Evolutionary conservation across 2,329 filamentous ascomycete species (phyloP), one percentile per base, ranked within the genome.

Genomic region (Falciphora oryzae): DNA sequence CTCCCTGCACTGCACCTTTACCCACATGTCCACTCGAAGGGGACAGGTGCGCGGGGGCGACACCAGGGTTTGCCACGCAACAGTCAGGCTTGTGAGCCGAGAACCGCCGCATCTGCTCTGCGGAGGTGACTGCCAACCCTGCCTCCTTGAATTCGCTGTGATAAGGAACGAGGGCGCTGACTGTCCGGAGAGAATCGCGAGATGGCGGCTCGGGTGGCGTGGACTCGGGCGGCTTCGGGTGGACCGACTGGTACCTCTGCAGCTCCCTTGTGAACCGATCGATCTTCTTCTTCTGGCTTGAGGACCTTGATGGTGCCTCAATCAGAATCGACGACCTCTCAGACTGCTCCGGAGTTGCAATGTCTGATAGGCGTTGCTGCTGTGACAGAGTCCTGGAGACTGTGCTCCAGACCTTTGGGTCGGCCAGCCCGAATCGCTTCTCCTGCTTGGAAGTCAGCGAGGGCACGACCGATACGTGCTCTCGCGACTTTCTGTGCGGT

Each of bases 81-180:
- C 22, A 53, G 7, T 25, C 44, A 11, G 44, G 22, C 44, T 8
- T 53, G 22, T 10, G 18, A 18, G 6, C 44, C 6, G 44, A 53
- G n/a, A n/a, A 11, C n/a, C 2, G 44, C 44, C 44, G 44, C 44
- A 53, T 75, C 71, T 78, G 80, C 68, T 80, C 84, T 66, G 67
- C 75, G 67, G 84, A 85, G 14, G 85, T 86, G 1, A 87, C 80
- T 2, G 84, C 83, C 62, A 87, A 75, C 1, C 84, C 83, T 64
- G 81, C 83, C 65, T 78, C 78, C 65, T 75, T 75, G 66, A 87
- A 85, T 66, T 87, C 79, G 4, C 79, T 74, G 60, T 78, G 79
- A 69, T 81, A 87, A 2, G 84, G 84, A 31, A 85, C 70, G 3
- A 87, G 73, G 35, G 81, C 82, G 31, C 79, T 77, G 25, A 87